Evolutionary conservation across 2,329 filamentous ascomycete genomes (phyloP).

Genomic region (Cladobotryum protrusum): DNA sequence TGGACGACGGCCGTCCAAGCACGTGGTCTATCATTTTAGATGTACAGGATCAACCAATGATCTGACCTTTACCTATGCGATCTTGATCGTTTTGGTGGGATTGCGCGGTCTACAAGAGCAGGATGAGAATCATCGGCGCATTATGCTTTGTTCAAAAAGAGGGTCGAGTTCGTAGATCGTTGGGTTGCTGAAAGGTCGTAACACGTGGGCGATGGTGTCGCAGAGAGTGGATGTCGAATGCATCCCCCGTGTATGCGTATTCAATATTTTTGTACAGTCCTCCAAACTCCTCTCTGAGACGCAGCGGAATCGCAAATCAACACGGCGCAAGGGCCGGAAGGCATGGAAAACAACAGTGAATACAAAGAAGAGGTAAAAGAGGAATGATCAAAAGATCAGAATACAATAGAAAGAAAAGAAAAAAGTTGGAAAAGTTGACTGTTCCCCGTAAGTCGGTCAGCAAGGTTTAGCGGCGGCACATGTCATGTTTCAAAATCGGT

Average conservation of each 20-base stretch:
- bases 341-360: not conserved
- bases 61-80: not conserved
- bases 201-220: too few species aligned
- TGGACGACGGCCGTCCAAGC: constrained; percentile 80
- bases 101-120: not conserved
- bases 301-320: not conserved
- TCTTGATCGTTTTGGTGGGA: too few species aligned
- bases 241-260: too few species aligned
- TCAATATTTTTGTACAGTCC: too few species aligned
- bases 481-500: constrained; percentile 7
- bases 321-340: constrained; percentile 3
- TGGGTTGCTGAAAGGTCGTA: not conserved
- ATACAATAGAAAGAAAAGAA: too few species aligned
- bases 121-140: not conserved
- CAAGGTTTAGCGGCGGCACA: constrained; percentile 4
- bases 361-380: not conserved
- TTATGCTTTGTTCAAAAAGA: not conserved
- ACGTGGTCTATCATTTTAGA: constrained; percentile 72
- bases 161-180: not conserved
- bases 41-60: not conserved
- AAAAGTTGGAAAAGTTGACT: not conserved
- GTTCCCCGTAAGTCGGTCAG: not conserved
- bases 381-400: not conserved
- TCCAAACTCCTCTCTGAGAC: too few species aligned
- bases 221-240: too few species aligned